Base-by-base conservation (phyloP, 257 asterid genomes). In the Coffea canephora region DNA sequence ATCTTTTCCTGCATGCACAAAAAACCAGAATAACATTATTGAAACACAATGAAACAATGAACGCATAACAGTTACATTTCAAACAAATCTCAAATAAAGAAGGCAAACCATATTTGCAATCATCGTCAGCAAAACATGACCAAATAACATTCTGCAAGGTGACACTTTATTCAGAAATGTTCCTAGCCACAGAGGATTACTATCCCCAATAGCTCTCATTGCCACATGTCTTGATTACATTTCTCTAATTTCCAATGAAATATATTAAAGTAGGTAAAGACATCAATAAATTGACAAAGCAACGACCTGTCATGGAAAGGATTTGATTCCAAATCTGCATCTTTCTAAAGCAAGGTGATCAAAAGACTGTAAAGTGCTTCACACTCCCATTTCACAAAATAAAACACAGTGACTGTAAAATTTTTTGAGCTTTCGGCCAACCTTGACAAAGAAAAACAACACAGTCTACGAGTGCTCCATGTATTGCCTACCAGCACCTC, bases 1-100 rank as follows among this genome's bases (percentile, higher is more conserved):
- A 96, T 91, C 89, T 94, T 96, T 83, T 96, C 99, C 98, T 96
- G 99, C 75, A 86, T 85, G 74, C 84, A 84, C 48, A 69, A 82
- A 54, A 52, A 72, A 76, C 72, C 73, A 57, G 2, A 62, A 73
- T 69, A 80, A 85, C 78, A 73, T 12, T 49, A 57, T 68, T 54
- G 61, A 80, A 76, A 73, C 72, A 64, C 64, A 34, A 71, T 55
- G 71, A 48, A 73, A 67, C 64, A 46, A 18, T 52, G 61, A 66
- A 27, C 73, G 27, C 52, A 62, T 61, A 36, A 66, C 25, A 67
- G 73, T 61, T 70, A 8, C 45, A 4, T 43, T 7, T n/a, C 23
- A 16, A 76, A 31, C 57, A 50, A 70, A 71, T 23, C 41, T 9
- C n/a, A 36, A 0, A 6, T 9, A 14, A 65, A 14, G 6, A 76